Base-by-base conservation (phyloP, 306 rosid species). In the Luffa acutangula region DNA sequence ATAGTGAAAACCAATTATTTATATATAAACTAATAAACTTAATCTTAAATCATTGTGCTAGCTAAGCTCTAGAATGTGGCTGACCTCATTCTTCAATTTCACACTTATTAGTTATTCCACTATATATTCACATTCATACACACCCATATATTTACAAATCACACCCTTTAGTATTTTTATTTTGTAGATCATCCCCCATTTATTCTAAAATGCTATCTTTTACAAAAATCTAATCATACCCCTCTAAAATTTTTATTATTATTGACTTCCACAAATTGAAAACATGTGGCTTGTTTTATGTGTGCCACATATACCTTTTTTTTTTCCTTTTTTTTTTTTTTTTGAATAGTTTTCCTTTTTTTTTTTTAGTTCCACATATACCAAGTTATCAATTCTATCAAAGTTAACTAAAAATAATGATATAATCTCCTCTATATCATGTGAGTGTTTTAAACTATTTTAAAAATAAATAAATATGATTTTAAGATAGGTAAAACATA, bases 31-130 rank as follows among this genome's bases (percentile, higher is more conserved):
- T 39, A 67, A 42, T 41, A 20, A 69, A 39, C 49, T 70, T 18
- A 70, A 70, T 70, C 76, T 43, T 43, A 45, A 70, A 70, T n/a
- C 17, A 43, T 70, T 70, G 76, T 42, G 76, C 36, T 43, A 70
- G 76, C 54, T 45, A 42, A 42, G 36, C 34, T 70, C 34, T 70
- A 70, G 5, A 42, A 70, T 70, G 54, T 70, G 76, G 54, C 53
- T 70, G 34, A 70, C 76, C 18, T 70, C 76, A 70, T 70, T 64
- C 76, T 70, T 43, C 34, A 43, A 39, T 66, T 70, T 69, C 15
- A 43, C 53, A 69, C 31, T 66, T 33, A 66, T n/a, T n/a, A n/a
- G n/a, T n/a, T 45, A 45, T 66, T 66, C 67, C 67, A 60, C 17
- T 59, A 9, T 59, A 25, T 59, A 25, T 59, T 57, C 34, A 57